A percentile compares a stretch with the other conserved stretches of the same genome.
Conservation (phyloP, 2,329 filamentous ascomycete genomes). For the Aphanocladium album region DNA sequence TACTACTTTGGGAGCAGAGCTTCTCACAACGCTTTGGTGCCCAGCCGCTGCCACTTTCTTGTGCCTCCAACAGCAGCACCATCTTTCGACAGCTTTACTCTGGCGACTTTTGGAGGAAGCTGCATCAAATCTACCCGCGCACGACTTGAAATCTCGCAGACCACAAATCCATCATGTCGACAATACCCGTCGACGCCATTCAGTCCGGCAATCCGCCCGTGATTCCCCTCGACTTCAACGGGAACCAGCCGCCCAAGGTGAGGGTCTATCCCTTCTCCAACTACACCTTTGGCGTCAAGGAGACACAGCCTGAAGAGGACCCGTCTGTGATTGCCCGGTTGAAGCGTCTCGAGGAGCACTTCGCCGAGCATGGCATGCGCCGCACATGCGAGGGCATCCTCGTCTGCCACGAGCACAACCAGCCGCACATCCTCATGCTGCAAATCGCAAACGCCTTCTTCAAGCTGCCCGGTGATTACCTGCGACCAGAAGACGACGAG, state of each 20-base stretch:
- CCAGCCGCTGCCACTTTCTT: constrained; percentile 7
- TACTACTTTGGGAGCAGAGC: constrained; percentile 12
- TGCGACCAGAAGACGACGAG: constrained; percentile 84
- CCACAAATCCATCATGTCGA: constrained; percentile 60
- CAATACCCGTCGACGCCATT: constrained; percentile 68
- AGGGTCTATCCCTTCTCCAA: constrained; percentile 92
- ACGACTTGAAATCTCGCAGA: not conserved
- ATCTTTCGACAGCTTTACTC: constrained; percentile 4
- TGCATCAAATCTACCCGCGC: not conserved
- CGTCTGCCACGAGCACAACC: constrained; percentile 98
- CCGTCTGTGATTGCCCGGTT: constrained; percentile 89
- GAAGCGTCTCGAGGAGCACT: constrained; percentile 94
- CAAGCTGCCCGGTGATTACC: constrained; percentile 95
- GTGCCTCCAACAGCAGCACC: constrained; percentile 4
- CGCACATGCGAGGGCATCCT: constrained; percentile 95
- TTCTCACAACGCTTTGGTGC: not conserved
- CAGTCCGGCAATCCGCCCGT: constrained; percentile 76
- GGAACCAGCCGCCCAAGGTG: constrained; percentile 83
- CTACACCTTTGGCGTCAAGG: constrained; percentile 98
- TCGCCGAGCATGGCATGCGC: constrained; percentile 86
- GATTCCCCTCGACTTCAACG: constrained; percentile 77
- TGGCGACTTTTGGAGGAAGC: not conserved
- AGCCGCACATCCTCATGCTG: constrained; percentile 97
- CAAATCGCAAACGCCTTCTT: constrained; percentile 99
- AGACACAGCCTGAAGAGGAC: constrained; percentile 96